phyloP scores from a whole-genome alignment of 2,329 filamentous ascomycete species.

The Trichothecium sympodiale region DNA sequence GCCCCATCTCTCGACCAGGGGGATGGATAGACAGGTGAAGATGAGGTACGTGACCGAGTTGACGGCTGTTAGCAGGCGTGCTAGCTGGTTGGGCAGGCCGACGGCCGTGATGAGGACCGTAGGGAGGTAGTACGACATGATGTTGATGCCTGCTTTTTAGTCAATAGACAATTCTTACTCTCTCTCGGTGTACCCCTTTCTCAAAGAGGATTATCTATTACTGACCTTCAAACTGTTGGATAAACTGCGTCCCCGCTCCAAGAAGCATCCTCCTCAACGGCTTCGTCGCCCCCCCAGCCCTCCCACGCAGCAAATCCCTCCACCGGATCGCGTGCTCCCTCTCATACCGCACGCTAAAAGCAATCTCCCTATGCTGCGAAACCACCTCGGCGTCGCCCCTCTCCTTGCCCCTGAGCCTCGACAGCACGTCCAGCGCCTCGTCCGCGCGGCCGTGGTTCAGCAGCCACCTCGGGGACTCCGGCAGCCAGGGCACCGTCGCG shows the following conservation, averaged over 20 bases:
- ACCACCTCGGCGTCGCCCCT: constrained; percentile 9
- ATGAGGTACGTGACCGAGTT: constrained; percentile 16
- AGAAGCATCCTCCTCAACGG: constrained; percentile 12
- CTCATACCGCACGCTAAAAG: constrained; percentile 7
- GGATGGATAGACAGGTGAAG: constrained; percentile 13
- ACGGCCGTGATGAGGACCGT: constrained; percentile 39
- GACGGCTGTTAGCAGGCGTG: constrained; percentile 37
- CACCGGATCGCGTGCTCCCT: constrained; percentile 13
- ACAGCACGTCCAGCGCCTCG: constrained; percentile 16
- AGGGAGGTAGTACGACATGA: constrained; percentile 22
- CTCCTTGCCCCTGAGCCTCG: neutral
- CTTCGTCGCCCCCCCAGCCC: constrained; percentile 12
- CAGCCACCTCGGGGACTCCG: constrained; percentile 22
- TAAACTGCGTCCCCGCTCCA: constrained; percentile 29
- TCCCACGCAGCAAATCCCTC: constrained; percentile 13
- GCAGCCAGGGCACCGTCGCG: constrained; percentile 16
- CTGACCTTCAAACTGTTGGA: constrained; percentile 17
- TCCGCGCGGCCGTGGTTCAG: constrained; percentile 14
- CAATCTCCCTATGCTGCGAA: constrained; percentile 12
- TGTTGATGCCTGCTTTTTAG: constrained; percentile 13
- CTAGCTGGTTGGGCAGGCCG: constrained; percentile 32
- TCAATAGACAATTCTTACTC: too few species aligned
- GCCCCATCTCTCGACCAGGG: constrained; percentile 17
- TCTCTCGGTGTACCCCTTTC: too few species aligned
- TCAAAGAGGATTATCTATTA: neutral